phyloP scores from a whole-genome alignment of 768 basidiomycete genomes.

The Thelephora aurantiotincta region DNA sequence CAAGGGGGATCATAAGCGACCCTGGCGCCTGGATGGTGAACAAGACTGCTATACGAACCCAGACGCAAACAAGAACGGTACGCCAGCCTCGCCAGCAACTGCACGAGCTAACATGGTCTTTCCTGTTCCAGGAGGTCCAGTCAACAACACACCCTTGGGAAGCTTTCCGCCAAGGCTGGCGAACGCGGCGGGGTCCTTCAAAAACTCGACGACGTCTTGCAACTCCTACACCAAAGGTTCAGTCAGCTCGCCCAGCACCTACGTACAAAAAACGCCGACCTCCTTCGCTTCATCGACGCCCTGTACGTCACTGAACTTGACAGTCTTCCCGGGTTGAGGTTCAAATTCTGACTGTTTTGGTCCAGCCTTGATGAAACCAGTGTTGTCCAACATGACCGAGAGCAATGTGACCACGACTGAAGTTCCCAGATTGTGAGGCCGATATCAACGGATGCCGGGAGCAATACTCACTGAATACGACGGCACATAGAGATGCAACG shows the following conservation, averaged over 20 bases:
- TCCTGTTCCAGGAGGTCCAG: constrained; percentile 90
- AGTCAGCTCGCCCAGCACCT: constrained; percentile 2
- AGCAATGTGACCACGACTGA: constrained; percentile 74
- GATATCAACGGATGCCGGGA: background rate
- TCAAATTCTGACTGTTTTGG: constrained; percentile 74
- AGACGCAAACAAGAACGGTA: constrained; percentile 94
- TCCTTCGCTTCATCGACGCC: constrained; percentile 96
- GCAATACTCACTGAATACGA: constrained; percentile 48
- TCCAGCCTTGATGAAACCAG: constrained; percentile 83
- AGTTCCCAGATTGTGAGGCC: background rate
- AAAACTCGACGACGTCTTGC: constrained; percentile 87
- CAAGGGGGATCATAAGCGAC: background rate
- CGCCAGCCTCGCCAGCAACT: constrained; percentile 94
- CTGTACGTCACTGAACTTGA: constrained; percentile 92
- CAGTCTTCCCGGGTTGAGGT: constrained; percentile 61
- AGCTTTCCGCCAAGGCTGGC: constrained; percentile 86
- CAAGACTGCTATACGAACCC: constrained; percentile 47
- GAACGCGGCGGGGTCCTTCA: constrained; percentile 87
- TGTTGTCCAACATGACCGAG: constrained; percentile 84
- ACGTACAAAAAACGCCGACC: constrained; percentile 25
- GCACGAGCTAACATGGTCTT: constrained; percentile 98
- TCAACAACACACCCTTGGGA: constrained; percentile 84
- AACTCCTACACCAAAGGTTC: constrained; percentile 46
- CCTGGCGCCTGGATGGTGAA: background rate
- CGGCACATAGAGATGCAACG: constrained; percentile 36